Percentiles rank a stretch among this genome's conserved stretches.
phyloP scores from a whole-genome alignment of 306 rosid genomes.

The Vigna trinervia region DNA sequence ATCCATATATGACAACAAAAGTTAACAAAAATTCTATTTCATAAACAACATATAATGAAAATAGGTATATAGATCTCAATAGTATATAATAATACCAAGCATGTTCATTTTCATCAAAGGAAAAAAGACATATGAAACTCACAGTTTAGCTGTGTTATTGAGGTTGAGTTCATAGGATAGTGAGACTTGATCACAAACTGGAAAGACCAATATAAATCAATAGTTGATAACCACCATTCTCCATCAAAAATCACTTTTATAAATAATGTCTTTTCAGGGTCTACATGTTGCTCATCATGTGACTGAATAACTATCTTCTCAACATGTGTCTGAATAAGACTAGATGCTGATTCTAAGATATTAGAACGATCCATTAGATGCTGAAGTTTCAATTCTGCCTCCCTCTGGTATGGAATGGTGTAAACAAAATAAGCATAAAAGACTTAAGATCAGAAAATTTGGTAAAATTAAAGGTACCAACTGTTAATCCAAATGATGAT shows the following conservation, averaged over 20 bases:
- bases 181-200: conserved; percentile 54
- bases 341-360: conserved; percentile 45
- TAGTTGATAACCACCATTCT: conserved; percentile 51
- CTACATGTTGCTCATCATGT: conserved; percentile 47
- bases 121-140: conserved; percentile 58
- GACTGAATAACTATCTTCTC: conserved; percentile 43
- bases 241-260: conserved; percentile 60
- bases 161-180: conserved; percentile 51
- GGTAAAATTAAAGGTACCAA: neutral
- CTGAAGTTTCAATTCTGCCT: conserved; percentile 62
- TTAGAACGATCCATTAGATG: conserved; percentile 47
- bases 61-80: conserved; percentile 30
- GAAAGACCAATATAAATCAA: conserved; percentile 59
- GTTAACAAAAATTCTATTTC: conserved; percentile 17
- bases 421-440: conserved; percentile 16
- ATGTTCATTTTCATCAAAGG: conserved; percentile 50
- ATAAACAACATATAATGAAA: neutral
- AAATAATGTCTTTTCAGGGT: conserved; percentile 53
- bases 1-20: conserved; percentile 55
- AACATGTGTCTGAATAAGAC: conserved; percentile 35
- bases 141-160: conserved; percentile 53
- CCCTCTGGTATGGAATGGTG: conserved; percentile 49
- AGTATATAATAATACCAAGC: conserved; percentile 62
- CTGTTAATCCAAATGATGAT: neutral
- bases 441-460: neutral